These are phyloP conservation scores for Lasiodiplodia sp. DNA, from an alignment of 2,329 filamentous ascomycete genomes.

Conservation along the genomic window DNA sequence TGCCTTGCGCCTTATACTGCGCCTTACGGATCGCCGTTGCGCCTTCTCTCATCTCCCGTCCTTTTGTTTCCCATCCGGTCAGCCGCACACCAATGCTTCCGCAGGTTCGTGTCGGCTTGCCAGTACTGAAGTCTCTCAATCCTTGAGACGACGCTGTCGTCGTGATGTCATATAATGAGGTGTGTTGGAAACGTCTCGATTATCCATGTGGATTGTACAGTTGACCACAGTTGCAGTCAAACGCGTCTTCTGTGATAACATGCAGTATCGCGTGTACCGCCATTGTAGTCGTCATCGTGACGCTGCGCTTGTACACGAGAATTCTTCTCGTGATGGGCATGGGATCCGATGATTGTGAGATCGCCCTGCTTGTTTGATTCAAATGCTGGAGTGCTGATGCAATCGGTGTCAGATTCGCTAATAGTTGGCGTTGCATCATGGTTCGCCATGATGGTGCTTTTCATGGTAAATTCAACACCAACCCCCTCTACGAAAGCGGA, in stretches of 20 bases:
- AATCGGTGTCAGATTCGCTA: neutral
- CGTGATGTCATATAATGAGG: neutral
- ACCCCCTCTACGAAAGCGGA: neutral
- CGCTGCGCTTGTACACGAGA: conserved; percentile 11
- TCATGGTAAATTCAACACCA: conserved; percentile 1
- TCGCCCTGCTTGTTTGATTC: neutral
- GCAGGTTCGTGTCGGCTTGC: too few species aligned
- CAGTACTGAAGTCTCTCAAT: neutral
- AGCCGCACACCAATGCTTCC: conserved; percentile 9
- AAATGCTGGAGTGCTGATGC: neutral
- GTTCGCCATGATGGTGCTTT: conserved; percentile 13
- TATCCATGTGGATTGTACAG: neutral
- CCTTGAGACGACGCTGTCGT: conserved; percentile 5
- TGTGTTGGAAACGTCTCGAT: neutral
- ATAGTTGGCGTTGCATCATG: neutral
- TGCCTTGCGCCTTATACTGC: neutral
- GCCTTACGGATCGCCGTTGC: neutral
- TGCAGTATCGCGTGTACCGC: conserved; percentile 5
- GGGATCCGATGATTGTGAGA: conserved; percentile 18
- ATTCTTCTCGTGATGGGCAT: conserved; percentile 5
- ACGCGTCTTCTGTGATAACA: neutral
- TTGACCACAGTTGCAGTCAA: neutral
- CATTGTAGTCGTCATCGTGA: neutral
- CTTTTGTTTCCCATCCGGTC: neutral
- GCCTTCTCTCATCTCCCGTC: neutral